Evolutionary conservation across 257 asterid species (phyloP).

Genomic region (Ajuga chamaepitys): DNA sequence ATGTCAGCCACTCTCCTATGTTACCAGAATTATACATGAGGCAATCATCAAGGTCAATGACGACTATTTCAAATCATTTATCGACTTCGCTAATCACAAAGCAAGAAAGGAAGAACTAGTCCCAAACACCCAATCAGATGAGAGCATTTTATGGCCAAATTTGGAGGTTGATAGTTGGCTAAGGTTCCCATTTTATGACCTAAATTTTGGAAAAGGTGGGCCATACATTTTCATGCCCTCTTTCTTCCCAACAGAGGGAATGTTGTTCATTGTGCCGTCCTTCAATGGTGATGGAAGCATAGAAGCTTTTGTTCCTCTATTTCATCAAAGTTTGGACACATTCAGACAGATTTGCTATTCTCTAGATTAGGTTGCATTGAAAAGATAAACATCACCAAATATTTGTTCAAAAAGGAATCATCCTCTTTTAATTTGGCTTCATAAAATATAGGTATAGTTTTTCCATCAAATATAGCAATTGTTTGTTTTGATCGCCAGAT

Average conservation of each 20-base stretch:
- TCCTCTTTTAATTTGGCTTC: too few species aligned
- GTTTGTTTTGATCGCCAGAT: too few species aligned
- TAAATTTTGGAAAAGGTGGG: conserved; percentile 71
- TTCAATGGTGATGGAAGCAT: conserved; percentile 63
- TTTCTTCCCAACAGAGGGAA: conserved; percentile 61
- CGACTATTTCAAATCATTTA: conserved; percentile 62
- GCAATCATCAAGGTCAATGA: conserved; percentile 45
- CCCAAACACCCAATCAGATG: conserved; percentile 45
- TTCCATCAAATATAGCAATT: too few species aligned
- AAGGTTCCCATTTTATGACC: conserved; percentile 73
- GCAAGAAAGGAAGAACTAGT: conserved; percentile 44
- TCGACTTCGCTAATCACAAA: conserved; percentile 56
- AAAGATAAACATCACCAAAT: too few species aligned
- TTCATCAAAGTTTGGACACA: conserved; percentile 36
- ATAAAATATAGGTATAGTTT: too few species aligned
- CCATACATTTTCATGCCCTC: conserved; percentile 78
- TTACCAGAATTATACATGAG: conserved; percentile 60
- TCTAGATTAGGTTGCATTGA: conserved; percentile 28
- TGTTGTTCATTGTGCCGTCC: conserved; percentile 67
- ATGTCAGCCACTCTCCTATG: conserved; percentile 37
- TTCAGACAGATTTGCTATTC: conserved; percentile 61
- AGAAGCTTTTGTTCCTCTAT: conserved; percentile 60
- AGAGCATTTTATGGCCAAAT: conserved; percentile 59
- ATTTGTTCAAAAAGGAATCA: too few species aligned
- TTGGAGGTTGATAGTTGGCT: conserved; percentile 82